A percentile compares a stretch with the other conserved stretches of the same genome.
These are phyloP conservation scores for Colletotrichum musae DNA, from an alignment of 2,329 filamentous ascomycete species.

Conservation along the genomic window DNA sequence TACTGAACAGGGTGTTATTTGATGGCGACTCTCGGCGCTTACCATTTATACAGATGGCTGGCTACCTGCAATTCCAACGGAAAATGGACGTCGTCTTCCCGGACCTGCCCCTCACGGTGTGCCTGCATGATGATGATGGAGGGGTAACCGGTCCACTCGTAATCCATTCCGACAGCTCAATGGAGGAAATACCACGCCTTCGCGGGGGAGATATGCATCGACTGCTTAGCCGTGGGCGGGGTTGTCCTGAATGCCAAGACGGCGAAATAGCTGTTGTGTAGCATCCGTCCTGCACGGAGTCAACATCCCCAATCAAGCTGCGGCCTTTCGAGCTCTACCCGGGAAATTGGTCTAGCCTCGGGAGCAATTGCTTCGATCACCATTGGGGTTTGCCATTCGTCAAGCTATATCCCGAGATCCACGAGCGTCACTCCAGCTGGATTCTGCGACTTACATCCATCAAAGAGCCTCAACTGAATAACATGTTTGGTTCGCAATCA, in stretches of 20 bases:
- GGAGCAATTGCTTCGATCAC: not conserved
- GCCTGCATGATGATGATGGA: not conserved
- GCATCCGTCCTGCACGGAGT: slow-evolving; percentile 1
- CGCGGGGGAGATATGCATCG: not conserved
- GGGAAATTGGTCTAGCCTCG: not conserved
- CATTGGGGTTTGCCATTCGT: not conserved
- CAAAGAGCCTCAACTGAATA: too few relatives aligned
- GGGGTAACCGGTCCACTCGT: slow-evolving; percentile 5
- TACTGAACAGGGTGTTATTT: too few relatives aligned
- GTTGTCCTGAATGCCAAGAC: slow-evolving; percentile 25
- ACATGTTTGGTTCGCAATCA: too few relatives aligned
- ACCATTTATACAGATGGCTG: not conserved
- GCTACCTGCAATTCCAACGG: not conserved
- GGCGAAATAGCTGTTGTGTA: slow-evolving; percentile 13
- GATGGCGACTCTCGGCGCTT: not conserved
- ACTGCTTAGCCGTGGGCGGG: not conserved
- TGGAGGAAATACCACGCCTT: slow-evolving; percentile 20
- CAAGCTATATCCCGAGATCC: too few relatives aligned
- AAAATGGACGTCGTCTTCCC: not conserved
- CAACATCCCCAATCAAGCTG: not conserved
- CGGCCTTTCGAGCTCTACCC: not conserved
- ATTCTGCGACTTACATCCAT: too few relatives aligned
- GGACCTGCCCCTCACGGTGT: not conserved
- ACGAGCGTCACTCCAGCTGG: too few relatives aligned
- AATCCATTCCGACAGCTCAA: not conserved